Evolutionary conservation across 2,329 filamentous ascomycete genomes (phyloP), one percentile per base, ranked within the genome.

Genomic region (Fusarium nurragi): DNA sequence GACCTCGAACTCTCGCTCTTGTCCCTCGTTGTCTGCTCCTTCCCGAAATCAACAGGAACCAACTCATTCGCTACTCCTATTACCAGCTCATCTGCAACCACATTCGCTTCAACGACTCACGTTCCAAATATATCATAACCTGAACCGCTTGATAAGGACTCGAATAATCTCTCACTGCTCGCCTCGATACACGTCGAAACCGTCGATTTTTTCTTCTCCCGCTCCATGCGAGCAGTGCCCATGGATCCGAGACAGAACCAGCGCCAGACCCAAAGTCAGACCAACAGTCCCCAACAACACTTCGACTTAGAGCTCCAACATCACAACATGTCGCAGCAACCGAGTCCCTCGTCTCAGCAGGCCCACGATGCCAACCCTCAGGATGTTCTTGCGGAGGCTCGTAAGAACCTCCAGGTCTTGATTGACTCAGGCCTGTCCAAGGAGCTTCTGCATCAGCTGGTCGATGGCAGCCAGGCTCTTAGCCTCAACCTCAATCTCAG

Each of bases 401-500:
- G 79, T 41, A 79, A 80, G 68, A 81, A 80, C 55, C 75, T 81
- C 8, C 79, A 81, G 72, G 77, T 77, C 41, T 71, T 81, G 64
- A 81, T 81, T 64, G 79, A 81, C 59, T 79, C 79, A 16, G 79
- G 79, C 40, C 68, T 81, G 11, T 81, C 79, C 48, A 78, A 77
- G 67, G 79, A 81, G 54, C 68, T 77, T 37, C 75, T 79, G 25
- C 77, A 79, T 55, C 77, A 79, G 71, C 77, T 75, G 74, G 77
- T 79, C 52, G 77, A 79, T 52, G 74, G 76, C 47, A 75, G 75
- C 66, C 74, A 75, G 61, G 73, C 76, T 66, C 76, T 74, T 46
- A 73, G 54, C 25, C 72, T 73, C 48, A 73, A 54, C 25, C 72
- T 73, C 38, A 60, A 36, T 23, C 48, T 67, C 39, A 46, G 28